These are phyloP conservation scores for Cryptococcus depauperatus DNA, from an alignment of 1,284 basidiomycete genomes.

Conservation along the genomic window DNA sequence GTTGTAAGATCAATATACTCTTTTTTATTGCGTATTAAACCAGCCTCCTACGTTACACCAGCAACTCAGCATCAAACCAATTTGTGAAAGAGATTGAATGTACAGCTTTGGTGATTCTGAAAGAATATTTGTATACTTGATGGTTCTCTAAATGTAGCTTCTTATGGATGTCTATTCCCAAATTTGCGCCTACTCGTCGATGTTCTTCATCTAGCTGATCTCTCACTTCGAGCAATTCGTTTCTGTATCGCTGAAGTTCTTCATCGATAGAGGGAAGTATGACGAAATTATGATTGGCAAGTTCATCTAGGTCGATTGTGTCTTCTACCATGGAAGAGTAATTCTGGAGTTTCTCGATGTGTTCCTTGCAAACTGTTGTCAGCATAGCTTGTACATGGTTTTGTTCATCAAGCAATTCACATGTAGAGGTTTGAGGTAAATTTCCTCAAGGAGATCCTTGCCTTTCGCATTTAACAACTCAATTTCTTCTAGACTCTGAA, in stretches of 20 bases:
- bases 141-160: constrained; percentile 95
- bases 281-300: constrained; percentile 76
- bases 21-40: constrained; percentile 59
- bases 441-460: constrained; percentile 57
- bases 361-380: constrained; percentile 49
- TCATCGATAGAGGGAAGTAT: constrained; percentile 64
- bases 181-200: constrained; percentile 58
- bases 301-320: constrained; percentile 82
- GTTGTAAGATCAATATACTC: constrained; percentile 79
- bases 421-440: constrained; percentile 57
- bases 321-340: constrained; percentile 92
- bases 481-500: constrained; percentile 53
- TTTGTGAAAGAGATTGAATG: constrained; percentile 13
- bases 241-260: constrained; percentile 60
- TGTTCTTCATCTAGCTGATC: constrained; percentile 84
- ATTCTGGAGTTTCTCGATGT: constrained; percentile 58
- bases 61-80: too few relatives aligned
- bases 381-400: too few relatives aligned
- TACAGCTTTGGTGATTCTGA: constrained; percentile 84
- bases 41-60: constrained; percentile 59
- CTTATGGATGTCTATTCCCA: constrained; percentile 84
- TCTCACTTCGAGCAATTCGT: constrained; percentile 60
- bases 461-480: constrained; percentile 39
- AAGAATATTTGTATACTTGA: constrained; percentile 82
- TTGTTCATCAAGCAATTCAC: constrained; percentile 48